Evolutionary conservation across 148 eudicot genomes (phyloP).

Genomic region (Arbutus unedo): DNA sequence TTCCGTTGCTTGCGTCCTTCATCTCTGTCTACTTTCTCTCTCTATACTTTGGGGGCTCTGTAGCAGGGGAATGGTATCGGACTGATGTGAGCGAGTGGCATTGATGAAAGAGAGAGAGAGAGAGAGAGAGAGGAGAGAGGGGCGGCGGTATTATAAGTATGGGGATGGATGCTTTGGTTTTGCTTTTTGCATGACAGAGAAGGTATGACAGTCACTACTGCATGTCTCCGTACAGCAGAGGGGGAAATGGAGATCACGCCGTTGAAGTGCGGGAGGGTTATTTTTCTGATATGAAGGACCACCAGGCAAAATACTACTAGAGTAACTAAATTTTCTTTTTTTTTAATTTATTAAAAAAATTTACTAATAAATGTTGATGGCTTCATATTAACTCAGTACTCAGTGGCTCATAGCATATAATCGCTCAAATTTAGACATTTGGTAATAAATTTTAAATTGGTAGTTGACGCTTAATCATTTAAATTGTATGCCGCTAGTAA

Average conservation of each 20-base stretch:
- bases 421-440: too few relatives aligned
- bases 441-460: too few relatives aligned
- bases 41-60: too few relatives aligned
- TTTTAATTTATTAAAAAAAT: too few relatives aligned
- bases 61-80: not conserved
- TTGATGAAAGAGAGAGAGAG: not conserved
- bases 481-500: too few relatives aligned
- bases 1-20: not conserved
- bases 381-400: too few relatives aligned
- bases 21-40: not conserved
- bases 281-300: not conserved
- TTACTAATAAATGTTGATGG: too few relatives aligned
- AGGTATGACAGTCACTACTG: not conserved
- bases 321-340: too few relatives aligned
- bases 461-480: too few relatives aligned
- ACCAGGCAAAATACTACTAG: too few relatives aligned
- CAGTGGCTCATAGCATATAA: too few relatives aligned
- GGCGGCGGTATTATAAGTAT: not conserved
- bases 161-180: not conserved
- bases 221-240: not conserved
- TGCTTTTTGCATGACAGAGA: conserved; percentile 13
- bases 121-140: not conserved
- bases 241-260: not conserved
- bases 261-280: not conserved
- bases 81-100: not conserved